Percentiles rank a stretch among this genome's conserved stretches.
Evolutionary conservation across 2,329 filamentous ascomycete species (phyloP).

Genomic region (Microascus cirrosus): DNA sequence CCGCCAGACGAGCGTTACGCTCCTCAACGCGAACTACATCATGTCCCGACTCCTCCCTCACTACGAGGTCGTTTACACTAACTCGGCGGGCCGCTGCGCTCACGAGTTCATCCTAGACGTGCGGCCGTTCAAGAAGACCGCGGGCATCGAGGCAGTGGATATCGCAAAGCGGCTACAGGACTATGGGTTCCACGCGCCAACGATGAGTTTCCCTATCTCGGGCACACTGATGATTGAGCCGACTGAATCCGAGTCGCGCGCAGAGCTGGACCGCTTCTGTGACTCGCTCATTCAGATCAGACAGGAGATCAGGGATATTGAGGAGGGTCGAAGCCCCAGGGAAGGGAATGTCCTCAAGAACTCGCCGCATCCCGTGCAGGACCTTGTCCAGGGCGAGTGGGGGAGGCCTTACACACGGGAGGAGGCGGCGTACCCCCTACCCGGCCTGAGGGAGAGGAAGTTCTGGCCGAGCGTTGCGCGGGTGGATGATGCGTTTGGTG

Average conservation of each 20-base stretch:
- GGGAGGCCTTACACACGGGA: slow-evolving; percentile 70
- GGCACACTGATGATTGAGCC: slow-evolving; percentile 98
- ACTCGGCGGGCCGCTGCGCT: slow-evolving; percentile 74
- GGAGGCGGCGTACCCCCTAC: slow-evolving; percentile 76
- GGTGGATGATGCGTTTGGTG: slow-evolving; percentile 53
- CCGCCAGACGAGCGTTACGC: slow-evolving; percentile 79
- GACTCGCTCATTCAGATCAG: slow-evolving; percentile 82
- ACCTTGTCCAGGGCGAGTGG: slow-evolving; percentile 67
- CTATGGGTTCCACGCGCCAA: slow-evolving; percentile 93
- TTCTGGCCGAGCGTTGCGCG: slow-evolving; percentile 88
- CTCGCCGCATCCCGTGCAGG: slow-evolving; percentile 73
- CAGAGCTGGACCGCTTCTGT: slow-evolving; percentile 71
- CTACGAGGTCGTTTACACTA: slow-evolving; percentile 90
- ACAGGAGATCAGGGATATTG: slow-evolving; percentile 70
- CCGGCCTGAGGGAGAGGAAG: slow-evolving; percentile 84
- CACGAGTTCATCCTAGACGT: slow-evolving; percentile 95
- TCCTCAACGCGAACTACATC: slow-evolving; percentile 97
- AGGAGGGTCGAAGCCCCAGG: slow-evolving; percentile 64
- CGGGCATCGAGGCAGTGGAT: slow-evolving; percentile 83
- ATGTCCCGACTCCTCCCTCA: slow-evolving; percentile 75
- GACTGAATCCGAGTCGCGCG: slow-evolving; percentile 81
- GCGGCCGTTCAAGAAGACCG: slow-evolving; percentile 70
- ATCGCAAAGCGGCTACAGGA: slow-evolving; percentile 95
- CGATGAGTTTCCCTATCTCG: slow-evolving; percentile 91
- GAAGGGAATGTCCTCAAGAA: slow-evolving; percentile 81